Evolutionary conservation across 2,329 filamentous ascomycete species (phyloP), one percentile per base, ranked within the genome.

Genomic region (Epichloe glyceriae): DNA sequence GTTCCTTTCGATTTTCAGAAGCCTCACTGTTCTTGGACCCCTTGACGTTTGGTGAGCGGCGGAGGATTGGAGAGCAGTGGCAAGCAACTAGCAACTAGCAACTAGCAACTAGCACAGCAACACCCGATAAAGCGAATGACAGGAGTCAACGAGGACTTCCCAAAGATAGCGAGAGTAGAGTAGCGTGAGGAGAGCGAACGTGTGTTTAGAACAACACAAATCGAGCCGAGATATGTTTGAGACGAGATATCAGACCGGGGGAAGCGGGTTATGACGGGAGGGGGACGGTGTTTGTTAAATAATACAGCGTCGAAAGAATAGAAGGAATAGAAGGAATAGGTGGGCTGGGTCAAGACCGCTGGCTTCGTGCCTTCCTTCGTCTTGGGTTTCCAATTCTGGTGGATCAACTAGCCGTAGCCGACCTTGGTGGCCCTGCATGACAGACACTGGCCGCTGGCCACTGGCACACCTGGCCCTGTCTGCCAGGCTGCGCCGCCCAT

Each of bases 121-220:
- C 67, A 64, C 40, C 19, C 47, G n/a, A 66, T 68, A 71, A 82
- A 84, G 80, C 80, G 80, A 84, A 79, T 81, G 80, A 83, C 79
- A 82, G 80, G 80, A 83, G 80, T 74, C 80, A 71, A 75, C 80
- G 80, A 83, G 80, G 80, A 80, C 79, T 83, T 83, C 80, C 80
- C 80, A 76, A 76, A 34, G 41, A 66, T 63, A 64, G 63, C 58
- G 58, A 58, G 59, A 64, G 65, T 58, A 53, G 59, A 60, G 60
- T 61, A 66, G 65, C 64, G 60, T 62, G 64, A 64, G 63, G 64
- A 69, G 72, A 75, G 73, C 73, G 73, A 76, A 68, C 67, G 74
- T 76, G 60, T 59, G 57, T 54, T 54, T 22, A n/a, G 22, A 40
- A 53, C 7, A 30, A 3, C 47, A 38, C 17, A 45, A 34, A 33